Base-by-base conservation (phyloP, 345 rosid genomes). In the Hibiscus mutabilis region DNA sequence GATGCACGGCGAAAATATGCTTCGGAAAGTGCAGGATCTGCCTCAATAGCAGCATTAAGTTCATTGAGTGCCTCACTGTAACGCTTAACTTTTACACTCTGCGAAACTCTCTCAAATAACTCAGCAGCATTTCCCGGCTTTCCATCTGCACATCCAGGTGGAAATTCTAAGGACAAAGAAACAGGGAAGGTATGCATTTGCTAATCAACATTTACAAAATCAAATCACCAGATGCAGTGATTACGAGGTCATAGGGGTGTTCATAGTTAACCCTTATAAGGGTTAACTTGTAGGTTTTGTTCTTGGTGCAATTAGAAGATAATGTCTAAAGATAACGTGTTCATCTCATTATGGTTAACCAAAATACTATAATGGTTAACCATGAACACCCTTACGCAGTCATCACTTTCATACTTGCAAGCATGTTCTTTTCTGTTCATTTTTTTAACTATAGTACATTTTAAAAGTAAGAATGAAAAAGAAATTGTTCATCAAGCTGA, bases 21-120 rank as follows among this genome's bases (percentile, higher is more conserved):
- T 84, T 88, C 92, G 35, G 99, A 89, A 65, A 96, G 91, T 5
- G 87, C 71, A 59, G 98, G 98, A 83, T 92, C 91, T 51, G 86
- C 89, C 72, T 92, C 93, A 31, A 96, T 92, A 62, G 99, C 99
- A 70, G 98, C 83, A 80, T 92, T 91, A 25, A 89, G 88, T 84
- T 95, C 99, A 83, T 89, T 79, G 0, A 95, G 84, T 19, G 99
- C 99, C 69, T 92, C 99, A 64, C 87, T 88, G 60, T 82, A 92
- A 19, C 77, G 97, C 77, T 89, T 89, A 51, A 88, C 85, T 79
- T 88, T 92, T 69, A 92, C 81, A 82, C 85, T 92, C 51, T 80
- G 88, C 21, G 97, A 88, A 35, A 84, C 99, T 68, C 87, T 96
- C 76, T 88, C 91, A 59, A 86, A 86, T 74, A 96, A 79, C 71